phyloP scores from a whole-genome alignment of 805 yeast genomes.

The Pichia ethanolica region DNA sequence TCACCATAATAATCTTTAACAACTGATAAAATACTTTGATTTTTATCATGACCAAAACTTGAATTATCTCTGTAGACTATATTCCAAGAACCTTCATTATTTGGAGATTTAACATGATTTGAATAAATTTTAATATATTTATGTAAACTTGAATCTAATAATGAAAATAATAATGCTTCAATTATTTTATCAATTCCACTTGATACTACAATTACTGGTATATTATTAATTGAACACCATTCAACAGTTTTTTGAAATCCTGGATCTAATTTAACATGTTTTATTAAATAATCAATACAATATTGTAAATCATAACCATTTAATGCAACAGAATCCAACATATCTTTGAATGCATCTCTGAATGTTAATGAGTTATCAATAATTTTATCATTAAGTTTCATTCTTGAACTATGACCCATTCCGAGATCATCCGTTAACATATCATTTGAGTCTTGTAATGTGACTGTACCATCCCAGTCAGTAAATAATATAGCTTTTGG shows the following conservation, averaged over 20 bases:
- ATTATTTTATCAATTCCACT: constrained; percentile 94
- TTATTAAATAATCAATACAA: constrained; percentile 63
- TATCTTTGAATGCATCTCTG: constrained; percentile 74
- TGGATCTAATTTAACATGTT: constrained; percentile 73
- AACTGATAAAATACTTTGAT: constrained; percentile 61
- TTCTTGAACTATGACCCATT: constrained; percentile 65
- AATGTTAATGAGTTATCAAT: constrained; percentile 60
- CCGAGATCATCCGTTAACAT: constrained; percentile 84
- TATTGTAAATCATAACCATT: constrained; percentile 47
- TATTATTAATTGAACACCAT: constrained; percentile 64
- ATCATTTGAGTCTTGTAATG: constrained; percentile 92
- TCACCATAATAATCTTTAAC: constrained; percentile 19
- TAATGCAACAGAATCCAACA: constrained; percentile 74
- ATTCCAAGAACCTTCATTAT: constrained; percentile 58
- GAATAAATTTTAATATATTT: constrained; percentile 66
- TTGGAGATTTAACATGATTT: constrained; percentile 35
- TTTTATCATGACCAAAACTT: constrained; percentile 91
- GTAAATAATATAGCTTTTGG: constrained; percentile 74
- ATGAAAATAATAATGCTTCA: constrained; percentile 68
- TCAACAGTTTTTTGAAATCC: constrained; percentile 78
- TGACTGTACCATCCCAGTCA: constrained; percentile 98
- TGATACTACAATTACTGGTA: constrained; percentile 83
- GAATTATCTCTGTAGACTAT: constrained; percentile 82
- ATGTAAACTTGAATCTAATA: neutral
- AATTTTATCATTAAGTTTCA: constrained; percentile 62